Evolutionary conservation across 306 rosid species (phyloP).

Genomic region (Coriaria nepalensis): DNA sequence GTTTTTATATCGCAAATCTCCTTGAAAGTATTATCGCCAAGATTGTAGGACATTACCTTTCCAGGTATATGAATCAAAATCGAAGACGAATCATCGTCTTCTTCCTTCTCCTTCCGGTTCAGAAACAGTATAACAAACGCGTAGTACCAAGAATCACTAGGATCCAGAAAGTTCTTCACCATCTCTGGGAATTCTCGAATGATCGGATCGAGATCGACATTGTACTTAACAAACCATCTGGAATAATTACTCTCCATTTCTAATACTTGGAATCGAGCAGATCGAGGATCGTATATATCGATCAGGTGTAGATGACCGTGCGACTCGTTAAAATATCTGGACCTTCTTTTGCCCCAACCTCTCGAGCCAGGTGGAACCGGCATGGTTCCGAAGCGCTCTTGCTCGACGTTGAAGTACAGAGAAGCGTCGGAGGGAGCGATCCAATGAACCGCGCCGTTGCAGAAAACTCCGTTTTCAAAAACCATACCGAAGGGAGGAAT

Average conservation of each 20-base stretch:
- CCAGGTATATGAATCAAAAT: conserved; percentile 19
- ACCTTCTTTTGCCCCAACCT: conserved; percentile 4
- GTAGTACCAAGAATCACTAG: background rate
- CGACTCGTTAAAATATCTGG: conserved; percentile 15
- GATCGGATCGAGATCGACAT: conserved; percentile 9
- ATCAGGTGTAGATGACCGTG: conserved; percentile 21
- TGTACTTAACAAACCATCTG: conserved; percentile 21
- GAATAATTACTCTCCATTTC: conserved; percentile 20
- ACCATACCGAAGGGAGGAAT: background rate
- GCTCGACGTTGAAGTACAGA: conserved; percentile 10
- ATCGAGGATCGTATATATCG: conserved; percentile 9
- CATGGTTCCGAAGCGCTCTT: conserved; percentile 3
- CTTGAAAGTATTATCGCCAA: conserved; percentile 6
- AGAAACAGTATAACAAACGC: conserved; percentile 11
- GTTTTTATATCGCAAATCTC: conserved; percentile 1
- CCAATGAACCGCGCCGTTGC: conserved; percentile 25
- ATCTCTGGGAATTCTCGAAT: conserved; percentile 7
- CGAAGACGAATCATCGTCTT: background rate
- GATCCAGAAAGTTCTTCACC: background rate
- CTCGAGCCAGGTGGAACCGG: conserved; percentile 12
- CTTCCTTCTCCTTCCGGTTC: conserved; percentile 8
- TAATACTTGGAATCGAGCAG: conserved; percentile 17
- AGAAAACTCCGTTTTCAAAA: conserved; percentile 17
- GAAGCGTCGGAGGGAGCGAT: conserved; percentile 3
- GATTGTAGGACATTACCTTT: conserved; percentile 11